Conservation (phyloP, 129 eudicot species). For the Saposhnikovia divaricata region DNA sequence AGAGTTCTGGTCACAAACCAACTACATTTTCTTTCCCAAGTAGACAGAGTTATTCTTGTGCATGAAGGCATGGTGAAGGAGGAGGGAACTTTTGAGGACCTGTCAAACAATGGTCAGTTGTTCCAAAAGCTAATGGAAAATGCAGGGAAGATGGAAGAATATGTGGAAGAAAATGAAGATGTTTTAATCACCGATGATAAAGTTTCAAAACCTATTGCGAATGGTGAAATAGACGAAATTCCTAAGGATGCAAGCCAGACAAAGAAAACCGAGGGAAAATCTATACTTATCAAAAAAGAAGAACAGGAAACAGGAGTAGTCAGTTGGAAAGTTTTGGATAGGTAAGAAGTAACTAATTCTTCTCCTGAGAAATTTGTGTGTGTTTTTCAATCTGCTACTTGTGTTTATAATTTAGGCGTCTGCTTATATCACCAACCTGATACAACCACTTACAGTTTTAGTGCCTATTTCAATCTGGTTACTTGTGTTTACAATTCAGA, state of each 20-base stretch:
- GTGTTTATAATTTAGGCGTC: not conserved
- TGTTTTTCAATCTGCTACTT: not conserved
- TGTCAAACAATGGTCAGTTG: slow-evolving; percentile 54
- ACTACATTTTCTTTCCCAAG: slow-evolving; percentile 94
- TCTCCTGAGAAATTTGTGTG: not conserved
- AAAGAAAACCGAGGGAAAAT: slow-evolving; percentile 40
- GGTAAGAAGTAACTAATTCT: slow-evolving; percentile 38
- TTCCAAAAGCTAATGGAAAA: slow-evolving; percentile 93
- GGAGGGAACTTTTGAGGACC: slow-evolving; percentile 88
- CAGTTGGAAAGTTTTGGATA: slow-evolving; percentile 64
- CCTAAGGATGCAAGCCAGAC: slow-evolving; percentile 34
- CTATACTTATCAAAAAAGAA: slow-evolving; percentile 86
- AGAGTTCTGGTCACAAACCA: slow-evolving; percentile 93
- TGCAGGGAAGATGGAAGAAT: slow-evolving; percentile 94
- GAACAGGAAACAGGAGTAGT: slow-evolving; percentile 92
- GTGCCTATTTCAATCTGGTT: not conserved
- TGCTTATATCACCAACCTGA: not conserved
- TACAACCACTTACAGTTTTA: not conserved
- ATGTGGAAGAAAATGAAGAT: slow-evolving; percentile 46
- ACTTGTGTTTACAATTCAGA: not conserved
- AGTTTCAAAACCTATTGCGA: slow-evolving; percentile 29
- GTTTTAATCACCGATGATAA: slow-evolving; percentile 19
- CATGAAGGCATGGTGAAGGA: slow-evolving; percentile 83
- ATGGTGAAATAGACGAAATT: slow-evolving; percentile 33
- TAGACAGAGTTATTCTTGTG: slow-evolving; percentile 71